These are phyloP conservation scores for Laburnicola sp. DNA, from an alignment of 2,329 filamentous ascomycete species.

Conservation along the genomic window DNA sequence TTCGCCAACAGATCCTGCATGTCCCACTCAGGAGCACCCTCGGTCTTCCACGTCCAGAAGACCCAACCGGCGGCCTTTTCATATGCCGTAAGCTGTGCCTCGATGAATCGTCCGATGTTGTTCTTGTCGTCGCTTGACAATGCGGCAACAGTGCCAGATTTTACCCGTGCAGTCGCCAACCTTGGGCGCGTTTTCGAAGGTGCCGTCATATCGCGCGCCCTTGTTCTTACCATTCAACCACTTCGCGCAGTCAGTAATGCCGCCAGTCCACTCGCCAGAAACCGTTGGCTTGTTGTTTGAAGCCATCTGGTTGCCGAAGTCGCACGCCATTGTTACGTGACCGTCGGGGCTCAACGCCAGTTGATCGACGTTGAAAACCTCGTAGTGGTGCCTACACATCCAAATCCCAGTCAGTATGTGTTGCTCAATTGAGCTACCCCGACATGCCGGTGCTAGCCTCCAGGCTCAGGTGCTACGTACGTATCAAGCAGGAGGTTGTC, in stretches of 20 bases:
- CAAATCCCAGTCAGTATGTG: not conserved
- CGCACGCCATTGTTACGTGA: slow-evolving; percentile 50
- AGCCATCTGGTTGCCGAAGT: slow-evolving; percentile 52
- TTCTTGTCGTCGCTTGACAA: slow-evolving; percentile 48
- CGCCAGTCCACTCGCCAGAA: slow-evolving; percentile 53
- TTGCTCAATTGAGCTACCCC: not conserved
- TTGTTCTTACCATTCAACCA: slow-evolving; percentile 54
- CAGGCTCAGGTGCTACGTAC: not conserved
- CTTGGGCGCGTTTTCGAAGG: slow-evolving; percentile 41
- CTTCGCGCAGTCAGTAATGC: slow-evolving; percentile 53
- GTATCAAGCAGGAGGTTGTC: slow-evolving; percentile 52
- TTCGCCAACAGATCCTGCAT: slow-evolving; percentile 50
- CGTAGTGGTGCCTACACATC: slow-evolving; percentile 47
- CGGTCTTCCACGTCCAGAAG: slow-evolving; percentile 57
- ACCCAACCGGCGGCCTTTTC: slow-evolving; percentile 55
- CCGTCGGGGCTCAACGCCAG: slow-evolving; percentile 44
- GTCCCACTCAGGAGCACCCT: slow-evolving; percentile 55
- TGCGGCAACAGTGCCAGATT: slow-evolving; percentile 47
- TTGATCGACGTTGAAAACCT: slow-evolving; percentile 49
- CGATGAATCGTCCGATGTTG: slow-evolving; percentile 51
- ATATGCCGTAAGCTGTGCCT: slow-evolving; percentile 53
- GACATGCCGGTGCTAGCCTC: too few species aligned
- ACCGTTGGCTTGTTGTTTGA: slow-evolving; percentile 53
- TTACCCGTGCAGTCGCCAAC: slow-evolving; percentile 52
- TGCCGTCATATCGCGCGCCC: slow-evolving; percentile 53